Evolutionary conservation across 73 alveolate genomes (phyloP).

Genomic region (Paramecium primaurelia): DNA sequence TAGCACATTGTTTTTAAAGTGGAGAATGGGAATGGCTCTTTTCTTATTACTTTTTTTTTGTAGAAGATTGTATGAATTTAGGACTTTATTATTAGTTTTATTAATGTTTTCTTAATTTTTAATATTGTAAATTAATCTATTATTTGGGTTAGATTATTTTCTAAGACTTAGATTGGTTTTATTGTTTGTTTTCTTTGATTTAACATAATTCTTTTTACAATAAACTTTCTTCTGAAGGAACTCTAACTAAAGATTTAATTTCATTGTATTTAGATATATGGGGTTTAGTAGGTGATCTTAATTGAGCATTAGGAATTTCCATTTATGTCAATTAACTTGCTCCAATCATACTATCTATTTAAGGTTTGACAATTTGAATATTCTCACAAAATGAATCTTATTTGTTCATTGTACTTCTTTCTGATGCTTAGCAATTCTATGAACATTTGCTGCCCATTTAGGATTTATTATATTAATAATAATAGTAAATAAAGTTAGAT

Average conservation of each 20-base stretch:
- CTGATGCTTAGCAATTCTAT: neutral
- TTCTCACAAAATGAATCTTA: neutral
- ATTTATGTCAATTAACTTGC: neutral
- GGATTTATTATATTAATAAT: neutral
- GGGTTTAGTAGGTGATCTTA: neutral
- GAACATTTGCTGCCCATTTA: conserved; percentile 7
- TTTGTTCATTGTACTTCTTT: neutral
- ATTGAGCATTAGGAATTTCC: neutral
- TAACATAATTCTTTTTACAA: neutral
- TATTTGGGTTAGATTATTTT: neutral
- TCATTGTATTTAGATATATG: neutral
- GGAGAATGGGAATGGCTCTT: neutral
- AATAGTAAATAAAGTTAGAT: neutral
- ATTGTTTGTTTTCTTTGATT: neutral
- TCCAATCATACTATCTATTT: neutral
- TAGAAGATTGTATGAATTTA: neutral
- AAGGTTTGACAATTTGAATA: neutral
- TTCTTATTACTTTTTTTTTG: neutral
- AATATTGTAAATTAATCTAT: neutral
- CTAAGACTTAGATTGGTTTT: neutral
- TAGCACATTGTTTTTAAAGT: neutral
- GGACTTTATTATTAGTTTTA: neutral
- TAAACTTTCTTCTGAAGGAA: neutral
- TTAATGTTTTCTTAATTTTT: neutral
- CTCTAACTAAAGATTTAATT: neutral